Evolutionary conservation across 2,329 filamentous ascomycete genomes (phyloP), one percentile per base, ranked within the genome.

Genomic region (Clarireedia homoeocarpa): DNA sequence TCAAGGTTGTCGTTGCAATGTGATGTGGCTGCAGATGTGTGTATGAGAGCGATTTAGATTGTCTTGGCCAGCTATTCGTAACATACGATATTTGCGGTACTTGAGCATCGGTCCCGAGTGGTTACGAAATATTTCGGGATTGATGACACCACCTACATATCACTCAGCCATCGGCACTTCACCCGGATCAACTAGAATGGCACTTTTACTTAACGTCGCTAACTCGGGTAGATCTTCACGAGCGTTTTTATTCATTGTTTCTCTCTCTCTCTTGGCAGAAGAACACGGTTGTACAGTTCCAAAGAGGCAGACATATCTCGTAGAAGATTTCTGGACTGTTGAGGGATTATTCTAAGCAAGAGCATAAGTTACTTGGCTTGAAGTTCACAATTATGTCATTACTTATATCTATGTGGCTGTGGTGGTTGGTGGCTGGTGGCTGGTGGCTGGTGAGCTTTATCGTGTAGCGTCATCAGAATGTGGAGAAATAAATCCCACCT

Each of bases 391-490:
- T 4, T 34, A 34, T 48, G 34, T 38, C 14, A 34, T 39, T 14
- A 20, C 40, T 44, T 26, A 40, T 23, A 49, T 26, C 40, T 23
- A 49, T 26, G 24, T 49, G 34, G 9, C 6, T 14, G 6, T n/a
- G 26, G 27, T 34, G 30, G 30, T 12, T 34, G 20, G 9, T 9
- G 15, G 17, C 2, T 20, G n/a, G n/a, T n/a, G n/a, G n/a, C n/a
- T n/a, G 26, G 27, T 34, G 30, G 30, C 30, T 34, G 20, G 9
- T 9, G 15, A 54, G 52, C 47, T 55, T 40, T 51, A 55, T 50
- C 46, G 47, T 20, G 48, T 9, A 55, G 36, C 53, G 53, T 40
- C 44, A 51, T 55, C 53, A 42, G 24, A 47, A 40, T 44, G 53
- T 39, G 53, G 53, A 56, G 48, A 46, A 46, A 46, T 46, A 27